Evolutionary conservation across 1,284 basidiomycete species (phyloP).

Genomic region (Marasmius fiardii): DNA sequence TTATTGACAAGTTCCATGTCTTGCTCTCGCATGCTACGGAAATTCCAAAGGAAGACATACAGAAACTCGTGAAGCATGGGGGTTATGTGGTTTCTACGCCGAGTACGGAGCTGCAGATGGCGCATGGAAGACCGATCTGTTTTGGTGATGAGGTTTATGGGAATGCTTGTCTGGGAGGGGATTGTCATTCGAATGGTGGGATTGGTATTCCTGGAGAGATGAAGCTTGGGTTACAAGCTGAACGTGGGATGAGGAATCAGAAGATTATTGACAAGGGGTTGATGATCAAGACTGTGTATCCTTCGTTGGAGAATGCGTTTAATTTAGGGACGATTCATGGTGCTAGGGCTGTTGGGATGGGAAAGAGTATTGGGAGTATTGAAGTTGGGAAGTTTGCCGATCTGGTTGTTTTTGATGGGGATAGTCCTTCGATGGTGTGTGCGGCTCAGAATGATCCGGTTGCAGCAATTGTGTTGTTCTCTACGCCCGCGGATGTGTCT

Average conservation of each 20-base stretch:
- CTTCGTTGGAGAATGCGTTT: conserved; percentile 3
- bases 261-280: background rate
- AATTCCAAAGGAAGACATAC: conserved; percentile 4
- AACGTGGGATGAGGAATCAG: background rate
- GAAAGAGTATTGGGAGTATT: conserved; percentile 11
- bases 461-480: conserved; percentile 13
- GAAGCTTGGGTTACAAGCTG: background rate
- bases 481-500: conserved; percentile 13
- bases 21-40: conserved; percentile 13
- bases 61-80: background rate
- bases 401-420: conserved; percentile 12
- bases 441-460: conserved; percentile 14
- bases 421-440: conserved; percentile 12
- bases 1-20: conserved; percentile 5
- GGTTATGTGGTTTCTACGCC: conserved; percentile 13
- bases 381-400: conserved; percentile 14
- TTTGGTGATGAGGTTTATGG: conserved; percentile 2
- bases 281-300: background rate
- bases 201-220: background rate
- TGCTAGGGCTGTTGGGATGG: conserved; percentile 14
- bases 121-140: conserved; percentile 9
- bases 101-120: conserved; percentile 15
- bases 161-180: background rate
- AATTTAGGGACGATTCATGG: conserved; percentile 15
- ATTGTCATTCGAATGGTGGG: background rate